These are phyloP conservation scores for Phoenix dactylifera DNA, from an alignment of 176 grass and related monocot species.

Conservation along the genomic window DNA sequence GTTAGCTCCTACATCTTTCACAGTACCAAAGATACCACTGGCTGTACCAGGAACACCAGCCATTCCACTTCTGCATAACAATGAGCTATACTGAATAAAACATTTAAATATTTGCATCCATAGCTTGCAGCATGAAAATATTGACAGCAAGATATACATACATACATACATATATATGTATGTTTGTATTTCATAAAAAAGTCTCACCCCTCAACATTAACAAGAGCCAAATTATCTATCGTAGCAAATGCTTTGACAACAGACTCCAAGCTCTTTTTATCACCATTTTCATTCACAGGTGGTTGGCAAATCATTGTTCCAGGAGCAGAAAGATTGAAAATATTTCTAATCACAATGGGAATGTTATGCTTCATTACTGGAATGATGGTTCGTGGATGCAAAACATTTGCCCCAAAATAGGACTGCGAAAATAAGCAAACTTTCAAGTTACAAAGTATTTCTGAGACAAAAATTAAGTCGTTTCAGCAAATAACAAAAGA, in stretches of 20 bases:
- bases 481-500: neutral
- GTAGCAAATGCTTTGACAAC: conserved; percentile 95
- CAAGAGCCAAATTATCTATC: conserved; percentile 90
- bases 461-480: neutral
- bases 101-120: too few species aligned
- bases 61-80: conserved; percentile 87
- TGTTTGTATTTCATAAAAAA: neutral
- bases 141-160: conserved; percentile 1
- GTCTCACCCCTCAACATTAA: conserved; percentile 94
- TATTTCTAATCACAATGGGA: conserved; percentile 90
- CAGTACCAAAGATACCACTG: conserved; percentile 76
- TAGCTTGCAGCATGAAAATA: neutral
- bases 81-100: neutral
- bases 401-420: conserved; percentile 93
- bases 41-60: conserved; percentile 96
- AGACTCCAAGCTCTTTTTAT: conserved; percentile 44
- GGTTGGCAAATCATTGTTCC: conserved; percentile 85
- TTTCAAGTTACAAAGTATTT: conserved; percentile 17
- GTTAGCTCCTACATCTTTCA: conserved; percentile 95
- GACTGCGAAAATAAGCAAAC: conserved; percentile 47
- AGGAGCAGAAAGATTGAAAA: conserved; percentile 79
- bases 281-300: conserved; percentile 53
- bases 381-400: conserved; percentile 97
- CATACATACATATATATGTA: too few species aligned
- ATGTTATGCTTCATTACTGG: conserved; percentile 93